Evolutionary conservation across 2,329 filamentous ascomycete genomes (phyloP), one percentile per base, ranked within the genome.

Genomic region (Hymenoscyphus scutula): DNA sequence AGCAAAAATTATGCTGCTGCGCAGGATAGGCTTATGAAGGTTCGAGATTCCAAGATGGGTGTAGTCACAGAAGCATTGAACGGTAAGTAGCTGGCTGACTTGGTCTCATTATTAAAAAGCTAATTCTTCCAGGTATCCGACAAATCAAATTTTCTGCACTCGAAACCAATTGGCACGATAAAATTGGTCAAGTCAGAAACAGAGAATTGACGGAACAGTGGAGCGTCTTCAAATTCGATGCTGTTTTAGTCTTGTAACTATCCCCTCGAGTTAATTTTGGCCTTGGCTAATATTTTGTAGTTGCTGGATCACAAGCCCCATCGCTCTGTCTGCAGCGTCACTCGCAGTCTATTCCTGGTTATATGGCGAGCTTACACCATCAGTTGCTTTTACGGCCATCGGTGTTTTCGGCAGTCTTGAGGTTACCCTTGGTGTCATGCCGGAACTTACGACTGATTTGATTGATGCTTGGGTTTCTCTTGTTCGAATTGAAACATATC

Each of bases 141-240:
- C 91, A 95, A 74, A 91, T 95, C 77, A 95, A 95, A 71, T 92
- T 94, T 69, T 89, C 89, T 0, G 90, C 90, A 0, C 76, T 92
- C 1, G 91, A 94, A 74, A 77, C 79, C 23, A 85, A 90, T 68
- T 94, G 91, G 90, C 85, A 92, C 73, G 79, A 81, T 17, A 89
- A 87, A 64, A 90, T 95, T 72, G 75, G 81, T 65, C 74, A 82
- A 65, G 84, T 87, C 7, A 81, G 91, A 70, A 82, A 87, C 53
- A 83, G 81, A 55, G 91, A 94, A 72, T 80, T 94, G 10, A 75
- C 76, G 5, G 84, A 84, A 25, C 81, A 91, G 38, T 90, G 89
- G 85, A 80, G 78, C 45, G 82, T 86, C 1, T 58, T 11, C 23
- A 69, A 62, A 55, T 83, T 81, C 51, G 89, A 92, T 70, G 81